These are phyloP conservation scores for Alnus rubra DNA, from an alignment of 306 rosid species.

Conservation along the genomic window DNA sequence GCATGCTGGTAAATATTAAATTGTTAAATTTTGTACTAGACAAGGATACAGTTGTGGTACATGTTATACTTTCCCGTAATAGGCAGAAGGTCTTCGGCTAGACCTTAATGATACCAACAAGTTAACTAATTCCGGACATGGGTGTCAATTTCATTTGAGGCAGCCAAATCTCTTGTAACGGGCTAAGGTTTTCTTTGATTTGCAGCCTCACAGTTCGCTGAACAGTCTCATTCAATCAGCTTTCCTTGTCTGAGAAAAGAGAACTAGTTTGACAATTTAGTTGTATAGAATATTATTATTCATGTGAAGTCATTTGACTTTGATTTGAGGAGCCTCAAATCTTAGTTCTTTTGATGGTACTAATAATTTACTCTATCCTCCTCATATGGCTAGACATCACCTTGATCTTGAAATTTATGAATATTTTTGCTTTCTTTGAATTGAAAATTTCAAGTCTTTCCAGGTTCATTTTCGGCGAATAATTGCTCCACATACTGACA, in stretches of 20 bases:
- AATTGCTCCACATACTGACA: slow-evolving; percentile 94
- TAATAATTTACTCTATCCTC: not conserved
- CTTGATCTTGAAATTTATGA: not conserved
- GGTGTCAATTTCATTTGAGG: not conserved
- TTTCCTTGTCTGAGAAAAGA: not conserved
- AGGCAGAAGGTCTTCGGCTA: not conserved
- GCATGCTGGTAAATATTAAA: not conserved
- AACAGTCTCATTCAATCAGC: not conserved
- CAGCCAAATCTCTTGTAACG: not conserved
- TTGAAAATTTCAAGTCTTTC: slow-evolving; percentile 28
- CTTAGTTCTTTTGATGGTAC: not conserved
- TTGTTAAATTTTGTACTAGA: not conserved
- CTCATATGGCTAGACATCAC: not conserved
- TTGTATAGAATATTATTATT: not conserved
- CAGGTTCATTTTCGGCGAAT: slow-evolving; percentile 98
- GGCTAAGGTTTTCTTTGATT: not conserved
- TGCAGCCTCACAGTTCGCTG: not conserved
- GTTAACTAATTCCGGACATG: not conserved
- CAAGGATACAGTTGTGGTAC: not conserved
- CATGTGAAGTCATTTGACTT: not conserved
- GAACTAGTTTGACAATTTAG: not conserved
- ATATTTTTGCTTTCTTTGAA: slow-evolving; percentile 1
- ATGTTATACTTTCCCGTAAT: not conserved
- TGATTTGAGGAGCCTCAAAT: not conserved
- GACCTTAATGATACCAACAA: not conserved